Evolutionary conservation across 768 basidiomycete genomes (phyloP).

Genomic region (Sistotremastrum suecicum): DNA sequence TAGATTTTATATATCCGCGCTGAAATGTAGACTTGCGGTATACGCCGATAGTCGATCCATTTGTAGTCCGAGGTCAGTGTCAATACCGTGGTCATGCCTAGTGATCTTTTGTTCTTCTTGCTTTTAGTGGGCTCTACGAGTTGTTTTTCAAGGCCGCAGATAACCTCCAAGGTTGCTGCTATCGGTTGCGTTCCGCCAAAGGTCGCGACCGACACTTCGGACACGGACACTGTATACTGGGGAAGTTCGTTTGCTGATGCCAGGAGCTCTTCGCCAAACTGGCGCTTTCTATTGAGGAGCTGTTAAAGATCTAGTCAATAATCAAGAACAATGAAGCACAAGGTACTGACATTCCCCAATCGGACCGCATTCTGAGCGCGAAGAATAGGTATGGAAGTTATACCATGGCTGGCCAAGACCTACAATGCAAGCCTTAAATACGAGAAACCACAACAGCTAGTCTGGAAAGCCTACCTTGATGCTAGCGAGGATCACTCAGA

Average conservation of each 20-base stretch:
- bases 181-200: constrained; percentile 40
- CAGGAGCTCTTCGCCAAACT: constrained; percentile 62
- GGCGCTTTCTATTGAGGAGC: constrained; percentile 61
- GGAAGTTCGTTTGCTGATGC: constrained; percentile 50
- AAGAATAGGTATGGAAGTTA: constrained; percentile 45
- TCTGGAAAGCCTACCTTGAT: constrained; percentile 9
- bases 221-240: constrained; percentile 39
- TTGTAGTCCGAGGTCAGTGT: constrained; percentile 62
- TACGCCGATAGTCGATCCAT: constrained; percentile 69
- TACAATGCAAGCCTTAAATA: constrained; percentile 16
- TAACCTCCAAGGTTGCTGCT: constrained; percentile 38
- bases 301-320: constrained; percentile 14
- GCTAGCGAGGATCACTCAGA: constrained; percentile 10
- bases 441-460: not conserved
- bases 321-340: not conserved
- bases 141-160: constrained; percentile 35
- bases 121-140: constrained; percentile 18
- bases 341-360: constrained; percentile 42
- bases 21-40: constrained; percentile 35
- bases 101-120: constrained; percentile 32
- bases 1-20: not conserved
- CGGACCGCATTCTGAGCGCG: constrained; percentile 40
- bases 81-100: constrained; percentile 57
- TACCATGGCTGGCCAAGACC: constrained; percentile 64
- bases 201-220: constrained; percentile 27